Conservation (phyloP, 2,329 filamentous ascomycete genomes). For the Aaosphaeria pasadenensis region DNA sequence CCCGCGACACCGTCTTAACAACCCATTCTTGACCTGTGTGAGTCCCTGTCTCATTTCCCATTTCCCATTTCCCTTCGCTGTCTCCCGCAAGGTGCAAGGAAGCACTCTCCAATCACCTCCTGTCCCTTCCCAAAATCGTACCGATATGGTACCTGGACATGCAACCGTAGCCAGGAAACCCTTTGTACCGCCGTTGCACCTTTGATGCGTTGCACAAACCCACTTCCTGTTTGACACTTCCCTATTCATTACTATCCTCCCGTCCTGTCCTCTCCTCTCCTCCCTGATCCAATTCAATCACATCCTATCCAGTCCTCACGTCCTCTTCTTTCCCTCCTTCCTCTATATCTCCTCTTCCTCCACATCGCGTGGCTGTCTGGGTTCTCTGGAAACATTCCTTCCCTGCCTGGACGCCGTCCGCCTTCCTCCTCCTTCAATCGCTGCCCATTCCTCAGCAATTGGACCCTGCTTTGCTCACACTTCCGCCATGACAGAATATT, state of each 20-base stretch:
- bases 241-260: too few relatives aligned
- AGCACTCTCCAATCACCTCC: constrained; percentile 8
- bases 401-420: too few relatives aligned
- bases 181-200: constrained; percentile 34
- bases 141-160: constrained; percentile 27
- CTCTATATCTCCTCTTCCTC: background rate
- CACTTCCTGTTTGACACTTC: background rate
- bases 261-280: too few relatives aligned
- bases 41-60: constrained; percentile 37
- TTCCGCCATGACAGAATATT: constrained; percentile 39
- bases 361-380: background rate
- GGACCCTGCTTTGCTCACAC: constrained; percentile 23
- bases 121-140: constrained; percentile 27
- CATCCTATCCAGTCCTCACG: constrained; percentile 9
- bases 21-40: constrained; percentile 19
- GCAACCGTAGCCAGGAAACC: constrained; percentile 26
- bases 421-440: too few relatives aligned
- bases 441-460: constrained; percentile 6
- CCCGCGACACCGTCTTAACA: constrained; percentile 17
- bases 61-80: constrained; percentile 16
- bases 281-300: background rate
- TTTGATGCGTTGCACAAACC: constrained; percentile 27
- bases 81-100: constrained; percentile 21
- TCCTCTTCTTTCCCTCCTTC: background rate
- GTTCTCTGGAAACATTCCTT: background rate